Evolutionary conservation across 1,139 yeast species (phyloP), one percentile per base, ranked within the genome.

Genomic region (Sugiyamaella japonica): DNA sequence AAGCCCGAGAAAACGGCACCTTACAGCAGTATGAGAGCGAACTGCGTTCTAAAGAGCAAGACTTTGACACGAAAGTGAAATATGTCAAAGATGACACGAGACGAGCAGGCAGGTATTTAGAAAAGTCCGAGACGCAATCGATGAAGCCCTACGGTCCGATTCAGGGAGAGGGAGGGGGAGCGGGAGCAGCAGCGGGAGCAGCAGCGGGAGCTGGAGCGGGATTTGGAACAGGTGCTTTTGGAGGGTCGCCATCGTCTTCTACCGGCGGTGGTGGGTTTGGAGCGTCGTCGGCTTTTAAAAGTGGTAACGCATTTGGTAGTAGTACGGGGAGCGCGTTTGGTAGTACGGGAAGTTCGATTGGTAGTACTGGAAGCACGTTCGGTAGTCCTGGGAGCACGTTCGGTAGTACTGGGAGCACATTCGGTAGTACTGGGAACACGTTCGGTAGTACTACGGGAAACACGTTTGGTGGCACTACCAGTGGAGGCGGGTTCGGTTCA

Each of bases 71-170:
- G 48, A 78, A 83, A 59, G 54, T 78, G 1, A 58, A 69, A 1
- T 75, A 71, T 51, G 57, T 83, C 7, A 64, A 64, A 16, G 68
- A 68, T 1, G 78, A 80, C 57, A 68, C 79, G 8, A 70, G 73
- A 34, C 73, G 76, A 61, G 86, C 85, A 6, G 85, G 83, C 1
- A 73, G 86, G 50, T 83, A 77, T 64, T 67, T 78, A n/a, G 86
- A 82, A 57, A 63, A 76, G 38, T 73, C 81, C 1, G 75, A 71
- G 56, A 69, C 70, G 28, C 43, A 20, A 25, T 68, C 70, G 15
- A 63, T 65, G 29, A 64, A 63, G 45, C 61, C 63, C 1, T 60
- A 44, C 37, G 59, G 58, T 3, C 56, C 63, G 15, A 40, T 34
- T 25, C 46, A 39, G 29, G n/a, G n/a, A n/a, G 37, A 54, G 8